Evolutionary conservation across 192 early-diverging fungal species (phyloP).

Genomic region (Chytriomyces sp.): DNA sequence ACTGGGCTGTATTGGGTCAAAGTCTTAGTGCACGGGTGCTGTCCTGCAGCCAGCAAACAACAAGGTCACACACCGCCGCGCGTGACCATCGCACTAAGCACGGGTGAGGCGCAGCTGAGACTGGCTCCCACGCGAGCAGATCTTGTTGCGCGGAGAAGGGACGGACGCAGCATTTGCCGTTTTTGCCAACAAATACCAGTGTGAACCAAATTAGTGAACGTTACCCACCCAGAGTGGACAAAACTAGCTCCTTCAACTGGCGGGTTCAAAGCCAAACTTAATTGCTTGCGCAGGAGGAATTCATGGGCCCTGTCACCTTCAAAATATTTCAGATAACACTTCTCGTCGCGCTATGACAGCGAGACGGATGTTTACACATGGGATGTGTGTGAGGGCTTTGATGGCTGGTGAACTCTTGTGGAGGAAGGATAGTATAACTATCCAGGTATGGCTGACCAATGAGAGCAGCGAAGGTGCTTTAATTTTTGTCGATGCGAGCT

Average conservation of each 20-base stretch:
- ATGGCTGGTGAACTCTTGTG: conserved; percentile 86
- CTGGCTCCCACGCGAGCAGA: background rate
- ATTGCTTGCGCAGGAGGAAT: conserved; percentile 51
- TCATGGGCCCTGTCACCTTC: conserved; percentile 52
- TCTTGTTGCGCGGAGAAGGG: conserved; percentile 43
- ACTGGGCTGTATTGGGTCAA: background rate
- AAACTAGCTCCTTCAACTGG: conserved; percentile 21
- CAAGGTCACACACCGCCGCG: background rate
- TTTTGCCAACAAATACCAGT: background rate
- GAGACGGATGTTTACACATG: background rate
- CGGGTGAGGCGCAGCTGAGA: background rate
- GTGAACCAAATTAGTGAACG: too few relatives aligned
- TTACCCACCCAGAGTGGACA: conserved; percentile 61
- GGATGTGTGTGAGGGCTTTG: conserved; percentile 78
- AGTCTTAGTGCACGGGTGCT: background rate
- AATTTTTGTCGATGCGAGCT: conserved; percentile 12
- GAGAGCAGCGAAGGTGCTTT: background rate
- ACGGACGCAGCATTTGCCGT: conserved; percentile 53
- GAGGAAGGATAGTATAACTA: conserved; percentile 82
- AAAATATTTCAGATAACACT: background rate
- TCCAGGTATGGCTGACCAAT: conserved; percentile 68
- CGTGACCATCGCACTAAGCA: background rate
- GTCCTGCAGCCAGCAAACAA: background rate
- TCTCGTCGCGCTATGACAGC: background rate
- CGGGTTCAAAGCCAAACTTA: conserved; percentile 53